These are phyloP conservation scores for Aspergillus texensis DNA, from an alignment of 2,329 filamentous ascomycete species.

Conservation along the genomic window DNA sequence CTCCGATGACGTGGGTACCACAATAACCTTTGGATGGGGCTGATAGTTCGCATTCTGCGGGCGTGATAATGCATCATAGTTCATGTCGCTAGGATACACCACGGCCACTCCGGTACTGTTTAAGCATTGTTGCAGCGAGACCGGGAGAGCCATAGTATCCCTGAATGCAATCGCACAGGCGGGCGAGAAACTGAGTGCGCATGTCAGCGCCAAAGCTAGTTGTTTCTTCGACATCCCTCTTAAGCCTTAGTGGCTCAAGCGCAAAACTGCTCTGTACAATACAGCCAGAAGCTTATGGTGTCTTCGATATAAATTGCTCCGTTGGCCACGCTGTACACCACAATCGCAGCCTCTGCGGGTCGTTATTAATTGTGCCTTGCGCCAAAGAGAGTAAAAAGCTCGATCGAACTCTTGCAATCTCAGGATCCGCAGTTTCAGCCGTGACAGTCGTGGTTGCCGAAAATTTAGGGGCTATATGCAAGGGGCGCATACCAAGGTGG, in stretches of 20 bases:
- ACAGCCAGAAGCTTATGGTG: no score
- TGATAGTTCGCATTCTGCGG: conserved; percentile 11
- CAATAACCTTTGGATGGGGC: conserved; percentile 4
- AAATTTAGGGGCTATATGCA: no score
- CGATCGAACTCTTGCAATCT: no score
- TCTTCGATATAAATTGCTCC: no score
- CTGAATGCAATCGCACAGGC: not conserved
- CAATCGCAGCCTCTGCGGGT: no score
- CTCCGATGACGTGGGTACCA: conserved; percentile 3
- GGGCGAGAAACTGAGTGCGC: not conserved
- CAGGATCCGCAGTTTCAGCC: no score
- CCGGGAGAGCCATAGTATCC: not conserved
- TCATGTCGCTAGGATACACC: not conserved
- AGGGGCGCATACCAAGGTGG: no score
- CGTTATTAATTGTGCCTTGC: no score
- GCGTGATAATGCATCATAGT: not conserved
- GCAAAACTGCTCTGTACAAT: not conserved
- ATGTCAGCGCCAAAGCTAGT: not conserved
- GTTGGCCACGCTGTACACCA: no score
- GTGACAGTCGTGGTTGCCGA: no score
- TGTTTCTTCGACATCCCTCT: not conserved
- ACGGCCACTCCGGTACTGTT: not conserved
- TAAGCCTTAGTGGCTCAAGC: not conserved
- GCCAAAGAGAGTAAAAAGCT: no score
- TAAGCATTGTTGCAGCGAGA: not conserved